Evolutionary conservation across 257 asterid species (phyloP), one percentile per base, ranked within the genome.

Genomic region (Osmanthus fragrans): DNA sequence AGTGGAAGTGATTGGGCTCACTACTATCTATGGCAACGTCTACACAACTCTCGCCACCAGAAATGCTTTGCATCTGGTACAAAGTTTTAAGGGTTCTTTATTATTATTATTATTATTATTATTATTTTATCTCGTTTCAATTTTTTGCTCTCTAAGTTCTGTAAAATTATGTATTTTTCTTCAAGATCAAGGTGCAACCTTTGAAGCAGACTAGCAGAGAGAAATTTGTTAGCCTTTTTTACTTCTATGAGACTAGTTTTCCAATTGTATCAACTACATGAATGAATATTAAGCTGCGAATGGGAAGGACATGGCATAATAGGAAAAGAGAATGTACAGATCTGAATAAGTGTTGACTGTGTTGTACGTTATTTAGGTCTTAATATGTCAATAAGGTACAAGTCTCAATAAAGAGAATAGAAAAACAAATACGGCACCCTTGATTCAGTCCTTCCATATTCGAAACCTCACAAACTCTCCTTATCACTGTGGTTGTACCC

Each of bases 21-120:
- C 99, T 51, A 92, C 98, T 4, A 91, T 95, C 42, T 93, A 89
- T 67, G 99, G 99, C 80, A 95, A 95, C 60, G 98, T 95, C 51
- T 91, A 95, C 83, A 95, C 99, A 64, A 85, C 97, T 80, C 97
- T 92, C 80, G 98, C 99, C 85, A 95, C 98, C 76, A 89, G 93
- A 88, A 95, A 95, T 83, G 99, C 99, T 82, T 78, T 95, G 77
- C 99, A 95, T 86, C 85, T 95, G 97, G 99, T 94, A 82, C 16
- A 58, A 4, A 32, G 49, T 12, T 12, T 66, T 25, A 30, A 19
- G 27, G 27, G 27, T 25, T 11, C 58, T n/a, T n/a, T n/a, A n/a
- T n/a, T n/a, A n/a, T n/a, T n/a, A n/a, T n/a, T n/a, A n/a, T n/a
- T n/a, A n/a, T n/a, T n/a, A n/a, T n/a, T n/a, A n/a, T n/a, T n/a